Evolutionary conservation across 345 rosid genomes (phyloP).

Genomic region (Eucalyptus paniculata): DNA sequence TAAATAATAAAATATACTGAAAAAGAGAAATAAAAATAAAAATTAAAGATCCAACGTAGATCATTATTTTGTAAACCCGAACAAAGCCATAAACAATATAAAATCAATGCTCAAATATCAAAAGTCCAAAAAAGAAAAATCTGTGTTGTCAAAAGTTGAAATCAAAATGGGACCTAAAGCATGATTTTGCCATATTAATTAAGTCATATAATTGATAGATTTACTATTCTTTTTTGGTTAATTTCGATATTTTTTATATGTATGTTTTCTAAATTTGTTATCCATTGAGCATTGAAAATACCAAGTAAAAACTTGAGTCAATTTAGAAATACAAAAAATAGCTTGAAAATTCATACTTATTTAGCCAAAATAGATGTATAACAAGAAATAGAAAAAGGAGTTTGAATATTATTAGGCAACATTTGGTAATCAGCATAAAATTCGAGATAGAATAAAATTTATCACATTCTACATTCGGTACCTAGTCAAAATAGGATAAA

Average conservation of each 20-base stretch:
- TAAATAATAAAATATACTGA: background rate
- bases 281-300: background rate
- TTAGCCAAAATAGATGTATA: background rate
- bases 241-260: background rate
- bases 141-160: background rate
- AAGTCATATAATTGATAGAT: background rate
- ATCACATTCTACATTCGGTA: too few species aligned
- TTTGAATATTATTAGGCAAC: background rate
- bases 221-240: background rate
- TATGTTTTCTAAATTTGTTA: background rate
- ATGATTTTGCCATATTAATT: background rate
- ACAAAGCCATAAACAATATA: background rate
- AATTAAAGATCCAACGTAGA: background rate
- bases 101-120: background rate
- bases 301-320: background rate
- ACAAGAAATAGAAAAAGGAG: background rate
- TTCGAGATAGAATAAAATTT: too few species aligned
- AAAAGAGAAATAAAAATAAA: background rate
- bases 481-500: accelerated
- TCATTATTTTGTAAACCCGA: background rate
- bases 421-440: too few species aligned
- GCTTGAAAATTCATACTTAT: background rate
- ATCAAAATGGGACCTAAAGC: background rate
- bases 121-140: background rate
- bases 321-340: background rate